These are phyloP conservation scores for Capsella rubella DNA, from an alignment of 441 rosid species.

Conservation along the genomic window DNA sequence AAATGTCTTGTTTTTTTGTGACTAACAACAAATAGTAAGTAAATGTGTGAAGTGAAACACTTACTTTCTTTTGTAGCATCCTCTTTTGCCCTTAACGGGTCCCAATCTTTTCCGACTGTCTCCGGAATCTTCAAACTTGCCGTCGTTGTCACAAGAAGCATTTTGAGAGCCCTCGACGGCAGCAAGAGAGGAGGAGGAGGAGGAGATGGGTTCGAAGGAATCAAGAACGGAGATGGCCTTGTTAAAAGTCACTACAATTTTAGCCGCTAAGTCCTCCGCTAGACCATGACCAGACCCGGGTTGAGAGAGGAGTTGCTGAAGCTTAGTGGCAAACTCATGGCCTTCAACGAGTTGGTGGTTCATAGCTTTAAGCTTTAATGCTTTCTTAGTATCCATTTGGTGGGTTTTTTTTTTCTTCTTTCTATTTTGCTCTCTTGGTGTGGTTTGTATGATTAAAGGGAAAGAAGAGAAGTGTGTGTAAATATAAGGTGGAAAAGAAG, in stretches of 20 bases:
- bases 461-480: slow-evolving; percentile 28
- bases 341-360: slow-evolving; percentile 59
- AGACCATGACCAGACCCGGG: slow-evolving; percentile 9
- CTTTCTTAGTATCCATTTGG: slow-evolving; percentile 39
- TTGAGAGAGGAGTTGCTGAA: slow-evolving; percentile 51
- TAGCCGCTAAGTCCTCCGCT: slow-evolving; percentile 46
- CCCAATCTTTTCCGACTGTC: slow-evolving; percentile 55
- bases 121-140: slow-evolving; percentile 58
- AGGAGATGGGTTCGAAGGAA: slow-evolving; percentile 26
- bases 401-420: not conserved
- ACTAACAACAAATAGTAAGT: slow-evolving; percentile 7
- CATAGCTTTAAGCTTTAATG: slow-evolving; percentile 35
- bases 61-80: slow-evolving; percentile 86
- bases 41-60: slow-evolving; percentile 20
- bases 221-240: slow-evolving; percentile 48
- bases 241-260: slow-evolving; percentile 58
- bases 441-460: slow-evolving; percentile 33
- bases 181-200: slow-evolving; percentile 32
- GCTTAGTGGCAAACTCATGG: slow-evolving; percentile 50
- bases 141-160: slow-evolving; percentile 50
- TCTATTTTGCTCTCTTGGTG: not conserved
- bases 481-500: slow-evolving; percentile 41
- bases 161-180: slow-evolving; percentile 46
- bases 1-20: slow-evolving; percentile 9
- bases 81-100: slow-evolving; percentile 57